Conservation (phyloP, 2,329 filamentous ascomycete genomes). For the Dendryphion nanum region DNA sequence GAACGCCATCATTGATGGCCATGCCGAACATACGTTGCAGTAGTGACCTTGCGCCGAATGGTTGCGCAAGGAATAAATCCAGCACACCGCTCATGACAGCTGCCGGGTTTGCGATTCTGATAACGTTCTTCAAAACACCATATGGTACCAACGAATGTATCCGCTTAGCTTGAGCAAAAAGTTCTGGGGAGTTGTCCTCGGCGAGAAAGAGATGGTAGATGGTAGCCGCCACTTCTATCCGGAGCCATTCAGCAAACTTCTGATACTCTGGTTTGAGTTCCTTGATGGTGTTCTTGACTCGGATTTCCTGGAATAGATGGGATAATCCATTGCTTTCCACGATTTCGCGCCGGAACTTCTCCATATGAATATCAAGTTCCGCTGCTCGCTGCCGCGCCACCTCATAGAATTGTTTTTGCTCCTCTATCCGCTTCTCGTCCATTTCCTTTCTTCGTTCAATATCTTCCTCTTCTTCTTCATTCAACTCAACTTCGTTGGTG, state of each 20-base stretch:
- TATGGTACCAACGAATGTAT: constrained; percentile 97
- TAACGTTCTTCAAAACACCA: constrained; percentile 90
- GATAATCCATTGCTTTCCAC: constrained; percentile 82
- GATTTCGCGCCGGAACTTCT: constrained; percentile 68
- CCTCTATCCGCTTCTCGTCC: constrained; percentile 84
- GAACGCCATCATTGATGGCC: constrained; percentile 87
- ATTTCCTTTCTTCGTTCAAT: constrained; percentile 76
- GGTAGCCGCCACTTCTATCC: constrained; percentile 94
- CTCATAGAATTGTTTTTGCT: constrained; percentile 93
- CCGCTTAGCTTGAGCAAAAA: constrained; percentile 89
- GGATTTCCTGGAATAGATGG: constrained; percentile 89
- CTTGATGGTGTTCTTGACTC: constrained; percentile 80
- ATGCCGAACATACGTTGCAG: constrained; percentile 93
- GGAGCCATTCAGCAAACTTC: constrained; percentile 97
- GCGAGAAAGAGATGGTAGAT: constrained; percentile 96
- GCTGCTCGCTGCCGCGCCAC: constrained; percentile 86
- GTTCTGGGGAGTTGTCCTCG: constrained; percentile 94
- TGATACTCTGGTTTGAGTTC: constrained; percentile 93
- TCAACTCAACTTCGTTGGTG: constrained; percentile 67
- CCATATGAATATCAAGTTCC: constrained; percentile 97
- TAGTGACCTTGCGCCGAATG: constrained; percentile 84
- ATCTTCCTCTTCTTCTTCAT: constrained; percentile 80
- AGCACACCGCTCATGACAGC: constrained; percentile 95
- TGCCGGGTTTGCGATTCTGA: constrained; percentile 91
- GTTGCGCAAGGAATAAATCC: constrained; percentile 93